Percentiles rank a stretch among this genome's conserved stretches.
These are phyloP conservation scores for Pachysandra terminalis DNA, from an alignment of 164 flowering plant species.

Conservation along the genomic window DNA sequence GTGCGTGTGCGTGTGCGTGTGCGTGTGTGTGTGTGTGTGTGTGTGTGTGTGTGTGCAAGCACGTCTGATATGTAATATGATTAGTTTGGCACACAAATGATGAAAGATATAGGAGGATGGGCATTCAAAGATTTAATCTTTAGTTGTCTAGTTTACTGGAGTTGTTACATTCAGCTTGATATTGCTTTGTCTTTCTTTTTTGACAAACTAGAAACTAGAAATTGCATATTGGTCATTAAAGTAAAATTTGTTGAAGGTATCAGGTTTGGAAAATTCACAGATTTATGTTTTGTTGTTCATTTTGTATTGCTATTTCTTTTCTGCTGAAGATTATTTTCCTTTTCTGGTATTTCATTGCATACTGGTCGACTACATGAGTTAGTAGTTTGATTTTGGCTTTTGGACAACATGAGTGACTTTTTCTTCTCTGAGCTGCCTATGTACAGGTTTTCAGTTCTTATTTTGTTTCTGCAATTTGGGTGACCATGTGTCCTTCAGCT, in stretches of 20 bases:
- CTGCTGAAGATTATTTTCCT: neutral
- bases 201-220: too few species aligned
- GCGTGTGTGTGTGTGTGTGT: too few species aligned
- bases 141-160: too few species aligned
- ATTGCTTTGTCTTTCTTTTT: too few species aligned
- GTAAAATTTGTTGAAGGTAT: neutral
- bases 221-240: neutral
- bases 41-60: too few species aligned
- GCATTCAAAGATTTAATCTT: too few species aligned
- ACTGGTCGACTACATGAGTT: neutral
- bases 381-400: neutral
- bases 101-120: too few species aligned
- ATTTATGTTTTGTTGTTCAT: neutral
- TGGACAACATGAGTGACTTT: neutral
- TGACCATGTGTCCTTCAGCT: constrained; percentile 29
- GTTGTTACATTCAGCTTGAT: too few species aligned
- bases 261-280: neutral
- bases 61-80: too few species aligned
- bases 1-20: too few species aligned
- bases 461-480: constrained; percentile 1
- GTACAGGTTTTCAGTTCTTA: constrained; percentile 1
- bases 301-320: neutral
- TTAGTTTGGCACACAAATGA: too few species aligned
- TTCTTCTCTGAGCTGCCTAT: neutral
- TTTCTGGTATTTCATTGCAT: neutral